These are phyloP conservation scores for Xylaria sp. DNA, from an alignment of 2,329 filamentous ascomycete species.

Conservation along the genomic window DNA sequence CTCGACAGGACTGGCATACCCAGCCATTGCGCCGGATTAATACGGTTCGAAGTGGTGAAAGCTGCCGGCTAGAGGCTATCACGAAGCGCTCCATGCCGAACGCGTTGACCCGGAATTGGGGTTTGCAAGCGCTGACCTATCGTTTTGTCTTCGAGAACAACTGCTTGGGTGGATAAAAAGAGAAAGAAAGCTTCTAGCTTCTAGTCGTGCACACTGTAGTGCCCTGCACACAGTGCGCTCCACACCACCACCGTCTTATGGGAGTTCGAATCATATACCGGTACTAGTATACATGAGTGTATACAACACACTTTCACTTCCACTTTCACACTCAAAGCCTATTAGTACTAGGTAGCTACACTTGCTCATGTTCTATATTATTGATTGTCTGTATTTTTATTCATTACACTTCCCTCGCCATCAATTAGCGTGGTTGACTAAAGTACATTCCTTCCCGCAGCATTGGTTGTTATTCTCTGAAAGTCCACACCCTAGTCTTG, in stretches of 20 bases:
- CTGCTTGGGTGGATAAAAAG: neutral
- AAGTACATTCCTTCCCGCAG: neutral
- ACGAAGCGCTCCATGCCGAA: constrained; percentile 40
- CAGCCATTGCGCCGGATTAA: constrained; percentile 39
- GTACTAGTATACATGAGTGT: too few relatives aligned
- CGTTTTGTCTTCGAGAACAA: neutral
- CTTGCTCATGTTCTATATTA: neutral
- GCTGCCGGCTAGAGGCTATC: constrained; percentile 35
- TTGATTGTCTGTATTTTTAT: constrained; percentile 20
- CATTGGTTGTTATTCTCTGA: neutral
- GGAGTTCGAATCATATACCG: neutral
- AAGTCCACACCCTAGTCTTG: neutral
- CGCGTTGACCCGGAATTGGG: neutral
- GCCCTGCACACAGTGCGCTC: neutral
- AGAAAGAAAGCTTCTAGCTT: too few relatives aligned
- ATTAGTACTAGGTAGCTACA: neutral
- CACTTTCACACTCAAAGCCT: neutral
- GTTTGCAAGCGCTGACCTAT: neutral
- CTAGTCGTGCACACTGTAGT: too few relatives aligned
- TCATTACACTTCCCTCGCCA: neutral
- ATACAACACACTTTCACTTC: too few relatives aligned
- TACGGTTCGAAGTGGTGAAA: constrained; percentile 31
- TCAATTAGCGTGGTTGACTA: neutral
- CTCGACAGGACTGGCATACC: constrained; percentile 44
- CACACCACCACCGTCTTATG: neutral